Base-by-base conservation (phyloP, 768 basidiomycete species). In the Kwoniella sp. region DNA sequence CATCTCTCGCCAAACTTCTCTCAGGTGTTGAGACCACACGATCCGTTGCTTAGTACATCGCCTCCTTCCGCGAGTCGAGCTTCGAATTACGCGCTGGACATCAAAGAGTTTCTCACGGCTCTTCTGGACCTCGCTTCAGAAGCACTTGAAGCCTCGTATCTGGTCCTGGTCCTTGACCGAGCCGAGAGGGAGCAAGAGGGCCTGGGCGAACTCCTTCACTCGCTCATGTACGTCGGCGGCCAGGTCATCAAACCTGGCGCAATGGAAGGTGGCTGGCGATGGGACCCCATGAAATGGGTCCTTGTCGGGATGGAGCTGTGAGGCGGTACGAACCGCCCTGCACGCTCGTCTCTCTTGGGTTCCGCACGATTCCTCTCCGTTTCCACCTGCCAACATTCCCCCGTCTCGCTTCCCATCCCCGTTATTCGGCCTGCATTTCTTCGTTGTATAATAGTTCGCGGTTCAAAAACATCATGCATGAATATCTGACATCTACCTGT, bases 281-380 rank as follows among this genome's bases (percentile, higher is more conserved):
- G 67, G 67, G 70, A 73, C 52, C 48, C 56, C n/a, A 61, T 34
- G 41, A 56, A 57, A 44, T 74, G 70, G 73, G 70, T 73, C 15
- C 45, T 73, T 58, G 67, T 73, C 5, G 70, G 68, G 5, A 67
- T 73, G 52, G 72, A 73, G 38, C 34, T 73, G 51, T 71, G 58
- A 51, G 23, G 19, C 23, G 14, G 9, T 5, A 20, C 15, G 7
- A 22, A 9, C 19, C 19, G 37, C 5, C 19, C 10, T 19, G 37
- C 15, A 15, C 15, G 8, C 31, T 32, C 31, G 8, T 32, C 15
- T 32, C 15, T 38, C 37, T 8, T 38, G 9, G 25, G 28, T 43
- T 26, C 25, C 19, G 26, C 15, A 29, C 28, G 41, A n/a, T 26
- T 41, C 25, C 10, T 22, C 10, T 27, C 5, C 41, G 41, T 27